Evolutionary conservation across 768 basidiomycete species (phyloP).

Genomic region (Hypholoma sublateritium): DNA sequence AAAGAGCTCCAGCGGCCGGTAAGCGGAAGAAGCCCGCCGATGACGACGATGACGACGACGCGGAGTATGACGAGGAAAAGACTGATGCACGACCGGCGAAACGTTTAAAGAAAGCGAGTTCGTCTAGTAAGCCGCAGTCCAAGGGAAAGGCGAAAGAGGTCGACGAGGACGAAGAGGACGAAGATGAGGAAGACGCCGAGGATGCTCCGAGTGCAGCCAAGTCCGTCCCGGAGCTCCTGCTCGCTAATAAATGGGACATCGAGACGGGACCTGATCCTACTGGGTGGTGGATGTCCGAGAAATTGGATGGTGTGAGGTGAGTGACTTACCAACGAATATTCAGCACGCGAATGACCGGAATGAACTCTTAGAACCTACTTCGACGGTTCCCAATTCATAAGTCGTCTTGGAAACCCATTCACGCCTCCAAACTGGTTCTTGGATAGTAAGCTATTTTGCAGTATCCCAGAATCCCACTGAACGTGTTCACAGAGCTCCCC

Average conservation of each 20-base stretch:
- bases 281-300: slow-evolving; percentile 65
- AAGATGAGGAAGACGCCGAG: slow-evolving; percentile 25
- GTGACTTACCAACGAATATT: slow-evolving; percentile 8
- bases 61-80: slow-evolving; percentile 30
- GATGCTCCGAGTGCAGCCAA: slow-evolving; percentile 33
- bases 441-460: slow-evolving; percentile 38
- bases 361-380: slow-evolving; percentile 44
- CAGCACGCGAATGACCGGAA: no score
- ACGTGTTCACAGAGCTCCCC: slow-evolving; percentile 41
- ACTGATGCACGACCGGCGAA: slow-evolving; percentile 24
- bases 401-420: slow-evolving; percentile 59
- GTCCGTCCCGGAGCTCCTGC: slow-evolving; percentile 42
- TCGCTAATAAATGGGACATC: slow-evolving; percentile 59
- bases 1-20: slow-evolving; percentile 10
- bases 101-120: slow-evolving; percentile 15
- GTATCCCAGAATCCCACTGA: neutral
- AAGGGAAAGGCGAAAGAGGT: slow-evolving; percentile 22
- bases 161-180: slow-evolving; percentile 26
- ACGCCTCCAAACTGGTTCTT: slow-evolving; percentile 58
- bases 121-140: slow-evolving; percentile 17
- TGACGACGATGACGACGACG: slow-evolving; percentile 34
- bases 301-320: slow-evolving; percentile 62
- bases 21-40: slow-evolving; percentile 24
- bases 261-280: slow-evolving; percentile 53
- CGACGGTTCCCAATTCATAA: slow-evolving; percentile 51